Evolutionary conservation across 352 stramenopile genomes (phyloP).

Genomic region (Globisporangium lucens): DNA sequence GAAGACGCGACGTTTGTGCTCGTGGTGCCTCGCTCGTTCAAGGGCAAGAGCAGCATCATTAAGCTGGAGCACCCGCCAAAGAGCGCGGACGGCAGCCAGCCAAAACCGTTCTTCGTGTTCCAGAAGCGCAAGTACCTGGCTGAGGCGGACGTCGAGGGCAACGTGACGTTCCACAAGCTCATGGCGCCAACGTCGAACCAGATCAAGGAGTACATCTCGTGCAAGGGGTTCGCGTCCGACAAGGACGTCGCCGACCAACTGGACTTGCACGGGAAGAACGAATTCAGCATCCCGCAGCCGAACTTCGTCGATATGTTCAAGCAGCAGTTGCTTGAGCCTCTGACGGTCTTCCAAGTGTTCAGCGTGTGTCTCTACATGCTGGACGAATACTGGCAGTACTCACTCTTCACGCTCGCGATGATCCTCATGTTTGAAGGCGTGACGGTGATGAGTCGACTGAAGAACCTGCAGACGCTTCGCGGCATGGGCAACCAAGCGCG

Average conservation of each 20-base stretch:
- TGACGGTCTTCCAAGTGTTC: constrained; percentile 99
- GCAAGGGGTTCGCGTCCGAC: constrained; percentile 45
- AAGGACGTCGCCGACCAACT: constrained; percentile 39
- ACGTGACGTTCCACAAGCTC: constrained; percentile 78
- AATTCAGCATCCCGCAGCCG: constrained; percentile 94
- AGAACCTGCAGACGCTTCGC: constrained; percentile 94
- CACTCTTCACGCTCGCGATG: constrained; percentile 98
- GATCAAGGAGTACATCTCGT: constrained; percentile 63
- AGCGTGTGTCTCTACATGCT: constrained; percentile 98
- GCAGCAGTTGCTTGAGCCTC: constrained; percentile 96
- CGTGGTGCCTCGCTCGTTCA: constrained; percentile 82
- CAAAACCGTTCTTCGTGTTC: constrained; percentile 77
- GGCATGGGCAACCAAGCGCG: constrained; percentile 89
- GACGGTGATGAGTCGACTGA: constrained; percentile 93
- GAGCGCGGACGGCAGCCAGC: constrained; percentile 30
- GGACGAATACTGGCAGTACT: constrained; percentile 99
- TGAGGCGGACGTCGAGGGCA: constrained; percentile 45
- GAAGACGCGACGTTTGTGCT: constrained; percentile 73
- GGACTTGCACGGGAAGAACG: constrained; percentile 88
- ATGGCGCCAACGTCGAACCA: constrained; percentile 59
- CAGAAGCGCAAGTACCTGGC: constrained; percentile 90
- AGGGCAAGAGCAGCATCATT: constrained; percentile 86
- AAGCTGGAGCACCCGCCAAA: constrained; percentile 43
- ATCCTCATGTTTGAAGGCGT: constrained; percentile 98
- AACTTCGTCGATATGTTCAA: constrained; percentile 95